Base-by-base conservation (phyloP, 2,329 filamentous ascomycete species). In the Sclerotinia sclerotiorum region DNA sequence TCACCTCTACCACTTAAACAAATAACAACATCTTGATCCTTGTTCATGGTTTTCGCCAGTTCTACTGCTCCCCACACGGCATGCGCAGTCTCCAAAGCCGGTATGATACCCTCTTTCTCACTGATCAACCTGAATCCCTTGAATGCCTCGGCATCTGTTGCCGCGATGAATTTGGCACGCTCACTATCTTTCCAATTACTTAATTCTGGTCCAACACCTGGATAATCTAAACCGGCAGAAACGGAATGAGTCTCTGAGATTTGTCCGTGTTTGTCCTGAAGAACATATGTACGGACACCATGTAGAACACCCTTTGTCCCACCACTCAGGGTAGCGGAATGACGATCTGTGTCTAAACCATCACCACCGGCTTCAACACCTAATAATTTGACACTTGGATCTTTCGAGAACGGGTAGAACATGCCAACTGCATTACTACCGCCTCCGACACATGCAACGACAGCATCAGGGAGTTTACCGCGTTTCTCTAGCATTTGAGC, bases 361-460 rank as follows among this genome's bases (percentile, higher is more conserved):
- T 98, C 95, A 70, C 95, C 95, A 51, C 93, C 95, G 17, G 95
- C 95, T 82, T 99, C 95, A 2, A 99, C 94, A 72, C 95, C 95
- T 17, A 98, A 84, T 4, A 97, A 86, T 81, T 94, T 93, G 70
- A 99, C 95, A 70, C 85, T 89, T 0, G 85, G 85, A 76, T 99
- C 94, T 54, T 93, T 88, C 71, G 90, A 85, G 82, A 99, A 99
- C 65, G 95, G 95, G 80, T 94, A 96, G 83, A 99, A 99, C 94
- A 98, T 99, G 81, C 95, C 95, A 4, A 91, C 90, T 2, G 95
- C 95, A 78, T 99, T 99, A 79, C 90, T 94, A 69, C 95, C 95
- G 73, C 95, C 95, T 68, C 95, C 95, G 17, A 99, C 95, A 77
- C 95, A 99, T 13, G 95, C 95, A 21, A 99, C 93, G 29, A 99